phyloP scores from a whole-genome alignment of 129 eudicot species.

The Flaveria ramosissima region DNA sequence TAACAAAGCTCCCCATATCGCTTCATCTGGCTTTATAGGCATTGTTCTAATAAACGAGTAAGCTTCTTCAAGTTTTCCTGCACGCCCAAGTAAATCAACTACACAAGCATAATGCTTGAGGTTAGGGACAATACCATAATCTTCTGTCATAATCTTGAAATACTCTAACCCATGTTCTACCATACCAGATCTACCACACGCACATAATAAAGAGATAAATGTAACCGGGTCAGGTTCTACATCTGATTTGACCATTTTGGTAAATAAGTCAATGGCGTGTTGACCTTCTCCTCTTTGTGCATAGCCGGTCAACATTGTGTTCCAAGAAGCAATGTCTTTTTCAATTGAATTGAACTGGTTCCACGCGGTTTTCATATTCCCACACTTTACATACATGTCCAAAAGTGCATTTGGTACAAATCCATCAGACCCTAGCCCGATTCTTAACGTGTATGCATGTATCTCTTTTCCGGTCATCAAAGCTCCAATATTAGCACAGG shows the following conservation, averaged over 20 bases:
- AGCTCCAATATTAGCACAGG: conserved; percentile 86
- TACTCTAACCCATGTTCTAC: conserved; percentile 69
- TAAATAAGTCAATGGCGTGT: conserved; percentile 53
- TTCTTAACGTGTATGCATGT: conserved; percentile 72
- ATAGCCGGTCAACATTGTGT: conserved; percentile 68
- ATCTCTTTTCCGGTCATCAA: conserved; percentile 76
- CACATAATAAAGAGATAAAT: conserved; percentile 67
- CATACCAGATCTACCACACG: conserved; percentile 85
- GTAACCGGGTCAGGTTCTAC: conserved; percentile 71
- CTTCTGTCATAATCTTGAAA: conserved; percentile 50
- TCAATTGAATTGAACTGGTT: conserved; percentile 52
- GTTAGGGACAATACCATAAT: conserved; percentile 52
- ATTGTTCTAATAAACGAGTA: conserved; percentile 47
- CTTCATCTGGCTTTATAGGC: conserved; percentile 66
- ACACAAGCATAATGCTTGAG: conserved; percentile 86
- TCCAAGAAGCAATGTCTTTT: conserved; percentile 76
- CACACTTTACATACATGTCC: conserved; percentile 86
- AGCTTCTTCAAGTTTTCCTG: conserved; percentile 72
- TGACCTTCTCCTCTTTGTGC: conserved; percentile 66
- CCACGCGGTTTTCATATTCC: conserved; percentile 56
- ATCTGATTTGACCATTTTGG: conserved; percentile 49
- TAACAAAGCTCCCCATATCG: conserved; percentile 94
- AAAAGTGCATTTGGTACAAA: conserved; percentile 73
- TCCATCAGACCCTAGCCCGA: conserved; percentile 55
- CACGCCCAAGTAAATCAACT: conserved; percentile 88